These are phyloP conservation scores for Vigna trinervia DNA, from an alignment of 306 rosid species.

Conservation along the genomic window DNA sequence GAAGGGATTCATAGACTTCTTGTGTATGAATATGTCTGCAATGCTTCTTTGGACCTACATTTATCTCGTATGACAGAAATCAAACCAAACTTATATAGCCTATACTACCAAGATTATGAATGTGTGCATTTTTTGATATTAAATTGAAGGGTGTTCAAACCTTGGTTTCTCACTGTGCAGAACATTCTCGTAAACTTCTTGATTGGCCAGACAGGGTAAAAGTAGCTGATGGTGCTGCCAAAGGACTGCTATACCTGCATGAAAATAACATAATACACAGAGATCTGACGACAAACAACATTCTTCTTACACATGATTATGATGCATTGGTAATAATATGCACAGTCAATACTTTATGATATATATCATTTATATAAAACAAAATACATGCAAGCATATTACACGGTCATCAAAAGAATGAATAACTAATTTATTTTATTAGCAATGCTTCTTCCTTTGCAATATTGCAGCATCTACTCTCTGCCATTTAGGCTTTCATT, in stretches of 20 bases:
- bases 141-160: not conserved
- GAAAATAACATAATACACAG: slow-evolving; percentile 76
- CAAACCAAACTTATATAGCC: not conserved
- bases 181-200: slow-evolving; percentile 50
- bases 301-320: slow-evolving; percentile 79
- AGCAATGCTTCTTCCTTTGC: too few species aligned
- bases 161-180: slow-evolving; percentile 52
- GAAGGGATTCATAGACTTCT: slow-evolving; percentile 69
- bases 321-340: slow-evolving; percentile 61
- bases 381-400: too few species aligned
- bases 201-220: slow-evolving; percentile 74
- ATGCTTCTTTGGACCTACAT: slow-evolving; percentile 74
- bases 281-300: slow-evolving; percentile 79
- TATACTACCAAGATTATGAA: not conserved
- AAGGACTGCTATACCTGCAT: slow-evolving; percentile 72
- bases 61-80: slow-evolving; percentile 58
- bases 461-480: not conserved
- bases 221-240: slow-evolving; percentile 77
- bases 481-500: not conserved
- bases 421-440: not conserved
- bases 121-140: not conserved
- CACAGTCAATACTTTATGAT: not conserved
- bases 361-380: too few species aligned
- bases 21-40: slow-evolving; percentile 82
- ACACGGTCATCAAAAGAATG: not conserved